Evolutionary conservation across 371 early-diverging fungal genomes (phyloP).

Genomic region (Lichtheimia corymbifera): DNA sequence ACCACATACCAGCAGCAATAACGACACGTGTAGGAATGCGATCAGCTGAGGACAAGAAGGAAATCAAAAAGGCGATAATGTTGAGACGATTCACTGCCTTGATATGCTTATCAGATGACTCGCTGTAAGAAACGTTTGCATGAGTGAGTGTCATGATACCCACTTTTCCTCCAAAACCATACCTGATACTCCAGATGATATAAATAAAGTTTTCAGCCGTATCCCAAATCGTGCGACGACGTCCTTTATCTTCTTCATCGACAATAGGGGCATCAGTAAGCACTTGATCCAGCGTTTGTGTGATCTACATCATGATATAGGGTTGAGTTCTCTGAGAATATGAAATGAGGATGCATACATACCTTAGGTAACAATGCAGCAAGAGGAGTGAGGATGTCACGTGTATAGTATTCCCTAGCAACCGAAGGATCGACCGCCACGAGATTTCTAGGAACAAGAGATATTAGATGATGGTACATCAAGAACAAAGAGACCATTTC

Average conservation of each 20-base stretch:
- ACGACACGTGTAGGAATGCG: conserved; percentile 66
- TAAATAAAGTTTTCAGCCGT: conserved; percentile 76
- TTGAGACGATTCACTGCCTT: conserved; percentile 67
- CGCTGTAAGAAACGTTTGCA: conserved; percentile 37
- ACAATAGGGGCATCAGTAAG: conserved; percentile 46
- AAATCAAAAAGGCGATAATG: conserved; percentile 65
- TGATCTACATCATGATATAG: conserved; percentile 24
- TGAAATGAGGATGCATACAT: background rate
- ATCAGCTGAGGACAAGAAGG: conserved; percentile 63
- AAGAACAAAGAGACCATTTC: too few relatives aligned
- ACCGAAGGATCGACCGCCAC: conserved; percentile 62
- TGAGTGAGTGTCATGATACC: background rate
- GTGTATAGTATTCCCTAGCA: conserved; percentile 66
- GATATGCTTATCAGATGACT: conserved; percentile 66
- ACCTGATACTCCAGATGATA: conserved; percentile 66
- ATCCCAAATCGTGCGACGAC: conserved; percentile 65
- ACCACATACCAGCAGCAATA: conserved; percentile 63
- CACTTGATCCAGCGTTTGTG: conserved; percentile 46
- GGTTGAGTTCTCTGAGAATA: background rate
- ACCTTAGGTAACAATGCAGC: conserved; percentile 42
- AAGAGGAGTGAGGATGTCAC: conserved; percentile 66
- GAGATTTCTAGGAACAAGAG: conserved; percentile 49
- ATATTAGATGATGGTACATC: too few relatives aligned
- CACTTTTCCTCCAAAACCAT: background rate
- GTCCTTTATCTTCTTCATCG: conserved; percentile 51